A percentile compares a stretch with the other conserved stretches of the same genome.
phyloP scores from a whole-genome alignment of 768 basidiomycete species.

The Postia placenta region DNA sequence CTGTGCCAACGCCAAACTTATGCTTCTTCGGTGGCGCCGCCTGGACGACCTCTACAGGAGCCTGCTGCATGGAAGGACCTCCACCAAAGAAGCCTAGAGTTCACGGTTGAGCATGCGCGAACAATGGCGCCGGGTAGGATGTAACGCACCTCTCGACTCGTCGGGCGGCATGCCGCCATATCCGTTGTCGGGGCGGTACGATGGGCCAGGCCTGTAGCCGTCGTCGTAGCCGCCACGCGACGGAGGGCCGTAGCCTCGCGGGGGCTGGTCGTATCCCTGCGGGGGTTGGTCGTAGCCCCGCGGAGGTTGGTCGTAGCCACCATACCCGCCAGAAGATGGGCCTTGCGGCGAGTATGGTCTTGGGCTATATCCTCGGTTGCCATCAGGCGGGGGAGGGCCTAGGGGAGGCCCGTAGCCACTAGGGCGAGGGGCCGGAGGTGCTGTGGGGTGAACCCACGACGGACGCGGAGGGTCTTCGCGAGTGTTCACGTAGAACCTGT shows the following conservation, averaged over 20 bases:
- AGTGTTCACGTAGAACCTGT: constrained; percentile 78
- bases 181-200: constrained; percentile 2
- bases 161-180: constrained; percentile 3
- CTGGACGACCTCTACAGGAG: constrained; percentile 28
- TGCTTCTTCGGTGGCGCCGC: constrained; percentile 34
- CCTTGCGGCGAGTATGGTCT: constrained; percentile 25
- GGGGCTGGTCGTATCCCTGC: constrained; percentile 10
- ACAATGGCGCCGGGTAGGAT: neutral
- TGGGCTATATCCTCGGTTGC: constrained; percentile 24
- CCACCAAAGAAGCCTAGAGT: constrained; percentile 28
- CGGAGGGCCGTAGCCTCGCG: constrained; percentile 11
- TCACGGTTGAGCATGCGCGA: neutral
- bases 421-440: constrained; percentile 32
- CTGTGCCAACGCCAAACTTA: constrained; percentile 46
- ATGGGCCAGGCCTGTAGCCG: constrained; percentile 13
- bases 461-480: constrained; percentile 53
- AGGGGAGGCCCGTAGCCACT: constrained; percentile 26
- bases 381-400: constrained; percentile 40
- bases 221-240: constrained; percentile 21
- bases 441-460: constrained; percentile 68
- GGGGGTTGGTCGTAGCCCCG: constrained; percentile 17
- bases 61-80: constrained; percentile 20
- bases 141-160: neutral
- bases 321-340: constrained; percentile 7
- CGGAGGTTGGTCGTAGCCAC: constrained; percentile 15